Conservation (phyloP, 768 basidiomycete genomes). For the Suillus lakei region DNA sequence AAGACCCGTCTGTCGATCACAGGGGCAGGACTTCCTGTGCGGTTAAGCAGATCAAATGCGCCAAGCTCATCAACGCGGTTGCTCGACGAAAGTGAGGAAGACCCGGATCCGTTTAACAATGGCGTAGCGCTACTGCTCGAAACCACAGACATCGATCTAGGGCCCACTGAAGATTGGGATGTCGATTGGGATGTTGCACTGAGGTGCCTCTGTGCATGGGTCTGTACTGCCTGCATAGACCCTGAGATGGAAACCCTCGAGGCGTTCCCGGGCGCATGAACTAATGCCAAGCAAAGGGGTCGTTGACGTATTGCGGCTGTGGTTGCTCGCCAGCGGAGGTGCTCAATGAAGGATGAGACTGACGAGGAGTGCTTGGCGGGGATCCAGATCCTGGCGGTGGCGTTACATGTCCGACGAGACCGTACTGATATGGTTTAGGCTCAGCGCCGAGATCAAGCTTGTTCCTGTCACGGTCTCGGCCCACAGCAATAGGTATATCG, state of each 20-base stretch:
- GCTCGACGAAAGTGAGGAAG: constrained; percentile 7
- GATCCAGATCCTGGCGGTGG: constrained; percentile 34
- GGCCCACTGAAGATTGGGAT: constrained; percentile 12
- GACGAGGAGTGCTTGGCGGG: constrained; percentile 34
- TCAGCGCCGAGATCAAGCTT: constrained; percentile 38
- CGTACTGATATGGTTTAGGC: constrained; percentile 67
- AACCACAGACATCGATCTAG: constrained; percentile 26
- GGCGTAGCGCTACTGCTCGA: constrained; percentile 14
- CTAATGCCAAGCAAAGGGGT: constrained; percentile 26
- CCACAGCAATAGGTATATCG: constrained; percentile 22
- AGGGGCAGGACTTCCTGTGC: constrained; percentile 24
- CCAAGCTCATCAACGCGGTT: constrained; percentile 24
- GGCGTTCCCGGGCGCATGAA: constrained; percentile 14
- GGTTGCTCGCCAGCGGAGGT: constrained; percentile 17
- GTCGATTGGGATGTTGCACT: constrained; percentile 9
- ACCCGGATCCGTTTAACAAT: not conserved
- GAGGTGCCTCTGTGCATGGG: constrained; percentile 12
- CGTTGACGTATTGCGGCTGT: constrained; percentile 30
- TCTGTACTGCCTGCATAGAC: constrained; percentile 42
- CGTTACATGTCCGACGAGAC: constrained; percentile 54
- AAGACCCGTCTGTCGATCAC: constrained; percentile 28
- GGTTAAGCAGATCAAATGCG: constrained; percentile 21
- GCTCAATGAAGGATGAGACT: constrained; percentile 4
- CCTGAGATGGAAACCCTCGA: constrained; percentile 51
- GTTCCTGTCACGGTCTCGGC: constrained; percentile 28